Evolutionary conservation across 2,329 filamentous ascomycete genomes (phyloP).

Genomic region (Arthrinium phaeospermum): DNA sequence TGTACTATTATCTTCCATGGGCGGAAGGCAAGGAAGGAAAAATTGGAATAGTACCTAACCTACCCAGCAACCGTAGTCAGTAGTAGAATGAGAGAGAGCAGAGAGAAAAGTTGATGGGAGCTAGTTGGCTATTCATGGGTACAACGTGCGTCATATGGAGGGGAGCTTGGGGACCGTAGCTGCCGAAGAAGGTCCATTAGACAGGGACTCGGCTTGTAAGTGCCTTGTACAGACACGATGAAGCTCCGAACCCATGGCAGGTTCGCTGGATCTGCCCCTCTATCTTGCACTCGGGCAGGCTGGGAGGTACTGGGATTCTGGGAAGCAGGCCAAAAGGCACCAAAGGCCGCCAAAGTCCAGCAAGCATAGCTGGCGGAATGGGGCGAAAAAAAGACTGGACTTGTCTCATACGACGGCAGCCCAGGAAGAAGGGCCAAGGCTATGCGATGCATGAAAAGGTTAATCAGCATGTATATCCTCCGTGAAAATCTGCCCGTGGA

Average conservation of each 20-base stretch:
- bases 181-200: conserved; percentile 17
- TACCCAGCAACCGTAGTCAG: too few species aligned
- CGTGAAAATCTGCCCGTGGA: not conserved
- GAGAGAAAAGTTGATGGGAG: not conserved
- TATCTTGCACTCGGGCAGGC: not conserved
- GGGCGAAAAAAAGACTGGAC: not conserved
- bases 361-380: not conserved
- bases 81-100: not conserved
- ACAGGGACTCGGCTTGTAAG: conserved; percentile 3
- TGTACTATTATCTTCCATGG: not conserved
- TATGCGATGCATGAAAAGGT: not conserved
- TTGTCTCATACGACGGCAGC: not conserved
- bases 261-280: conserved; percentile 10
- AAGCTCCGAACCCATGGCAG: not conserved
- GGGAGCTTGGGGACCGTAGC: conserved; percentile 12
- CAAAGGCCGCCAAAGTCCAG: not conserved
- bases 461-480: not conserved
- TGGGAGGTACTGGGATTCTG: not conserved
- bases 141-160: conserved; percentile 4
- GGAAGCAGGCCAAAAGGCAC: not conserved
- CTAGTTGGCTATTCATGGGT: conserved; percentile 14
- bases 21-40: not conserved
- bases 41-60: not conserved
- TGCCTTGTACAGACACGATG: not conserved
- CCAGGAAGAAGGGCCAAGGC: not conserved